Evolutionary conservation across 2,329 filamentous ascomycete genomes (phyloP).

Genomic region (Talaromyces sp.): DNA sequence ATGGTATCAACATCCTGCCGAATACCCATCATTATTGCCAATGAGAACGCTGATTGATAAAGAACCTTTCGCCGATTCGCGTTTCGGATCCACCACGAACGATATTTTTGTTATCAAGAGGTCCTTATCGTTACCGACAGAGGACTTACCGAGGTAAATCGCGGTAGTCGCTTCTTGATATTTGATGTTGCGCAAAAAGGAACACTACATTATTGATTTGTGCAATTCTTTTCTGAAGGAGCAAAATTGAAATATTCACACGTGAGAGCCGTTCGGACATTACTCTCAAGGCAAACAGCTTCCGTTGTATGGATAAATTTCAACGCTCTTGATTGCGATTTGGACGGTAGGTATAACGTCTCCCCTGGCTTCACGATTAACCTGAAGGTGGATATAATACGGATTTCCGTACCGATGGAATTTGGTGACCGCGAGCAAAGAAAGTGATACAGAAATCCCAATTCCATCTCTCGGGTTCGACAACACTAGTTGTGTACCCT

Average conservation of each 20-base stretch:
- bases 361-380: background rate
- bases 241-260: background rate
- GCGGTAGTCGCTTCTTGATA: background rate
- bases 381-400: background rate
- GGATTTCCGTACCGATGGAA: too few species aligned
- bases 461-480: background rate
- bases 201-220: background rate
- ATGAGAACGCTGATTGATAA: background rate
- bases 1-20: background rate
- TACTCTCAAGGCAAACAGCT: background rate
- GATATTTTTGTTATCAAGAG: background rate
- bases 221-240: background rate
- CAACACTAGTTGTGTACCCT: background rate
- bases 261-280: background rate
- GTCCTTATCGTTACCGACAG: background rate
- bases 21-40: background rate
- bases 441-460: too few species aligned
- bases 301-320: background rate
- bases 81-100: background rate
- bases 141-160: conserved; percentile 8
- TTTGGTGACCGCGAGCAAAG: too few species aligned
- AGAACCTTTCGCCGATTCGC: conserved; percentile 2
- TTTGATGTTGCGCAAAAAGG: background rate
- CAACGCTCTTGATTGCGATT: background rate
- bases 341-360: background rate